Conservation (phyloP, 108 stramenopile genomes). For the Nitzschia palea region DNA sequence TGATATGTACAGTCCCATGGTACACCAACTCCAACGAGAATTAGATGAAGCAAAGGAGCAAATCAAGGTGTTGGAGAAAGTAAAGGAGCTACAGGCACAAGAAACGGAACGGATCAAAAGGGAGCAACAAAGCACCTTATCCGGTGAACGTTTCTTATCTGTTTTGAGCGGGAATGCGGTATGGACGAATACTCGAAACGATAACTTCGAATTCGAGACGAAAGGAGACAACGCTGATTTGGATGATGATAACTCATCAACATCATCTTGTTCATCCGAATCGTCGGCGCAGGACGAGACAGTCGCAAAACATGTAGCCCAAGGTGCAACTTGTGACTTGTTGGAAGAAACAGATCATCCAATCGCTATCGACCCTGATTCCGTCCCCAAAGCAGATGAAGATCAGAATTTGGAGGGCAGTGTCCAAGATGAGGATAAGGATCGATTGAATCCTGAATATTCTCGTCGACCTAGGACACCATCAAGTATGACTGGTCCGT, state of each 20-base stretch:
- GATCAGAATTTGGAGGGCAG: too few relatives aligned
- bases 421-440: too few relatives aligned
- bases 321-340: background rate
- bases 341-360: background rate
- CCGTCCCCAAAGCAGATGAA: too few relatives aligned
- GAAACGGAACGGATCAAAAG: background rate
- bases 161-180: too few relatives aligned
- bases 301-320: background rate
- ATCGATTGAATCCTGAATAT: too few relatives aligned
- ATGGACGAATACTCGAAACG: too few relatives aligned
- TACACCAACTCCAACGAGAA: slow-evolving; percentile 7
- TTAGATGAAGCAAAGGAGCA: slow-evolving; percentile 7
- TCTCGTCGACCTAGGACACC: background rate
- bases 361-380: too few relatives aligned
- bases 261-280: background rate
- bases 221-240: background rate
- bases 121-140: background rate
- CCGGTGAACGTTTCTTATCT: too few relatives aligned
- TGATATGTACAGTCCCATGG: background rate
- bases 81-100: slow-evolving; percentile 1
- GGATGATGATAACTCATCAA: background rate
- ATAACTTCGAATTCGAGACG: background rate
- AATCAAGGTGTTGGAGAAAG: background rate
- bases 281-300: background rate
- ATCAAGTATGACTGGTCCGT: background rate